A percentile compares a stretch with the other conserved stretches of the same genome.
These are phyloP conservation scores for Solidago caesia DNA, from an alignment of 129 eudicot genomes.

Conservation along the genomic window DNA sequence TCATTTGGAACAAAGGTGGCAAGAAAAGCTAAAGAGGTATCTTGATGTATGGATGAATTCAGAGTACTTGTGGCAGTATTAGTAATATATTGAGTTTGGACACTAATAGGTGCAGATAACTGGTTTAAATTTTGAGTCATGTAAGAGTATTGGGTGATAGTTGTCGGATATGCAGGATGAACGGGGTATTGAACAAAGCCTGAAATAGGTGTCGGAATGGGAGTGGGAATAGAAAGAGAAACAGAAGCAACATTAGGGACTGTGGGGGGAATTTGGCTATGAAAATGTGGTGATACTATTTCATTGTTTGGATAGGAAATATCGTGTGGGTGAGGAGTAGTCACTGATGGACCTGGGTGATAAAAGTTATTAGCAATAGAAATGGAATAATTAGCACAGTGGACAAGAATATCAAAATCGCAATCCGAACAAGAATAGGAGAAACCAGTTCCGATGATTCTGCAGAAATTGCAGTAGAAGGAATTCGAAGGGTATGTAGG, in stretches of 20 bases:
- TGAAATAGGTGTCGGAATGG: neutral
- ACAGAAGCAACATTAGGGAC: constrained; percentile 1
- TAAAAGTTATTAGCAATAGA: constrained; percentile 22
- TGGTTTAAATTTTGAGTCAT: neutral
- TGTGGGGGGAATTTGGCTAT: neutral
- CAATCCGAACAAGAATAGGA: constrained; percentile 42
- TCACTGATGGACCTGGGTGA: constrained; percentile 8
- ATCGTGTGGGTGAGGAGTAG: constrained; percentile 10
- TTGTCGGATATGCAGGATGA: neutral
- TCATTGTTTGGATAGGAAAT: neutral
- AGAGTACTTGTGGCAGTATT: constrained; percentile 1
- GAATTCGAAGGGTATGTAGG: constrained; percentile 45
- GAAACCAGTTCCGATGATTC: constrained; percentile 40
- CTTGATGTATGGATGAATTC: constrained; percentile 15
- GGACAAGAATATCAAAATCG: constrained; percentile 44
- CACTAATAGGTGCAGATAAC: neutral
- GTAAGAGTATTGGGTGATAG: neutral
- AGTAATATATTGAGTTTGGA: constrained; percentile 28
- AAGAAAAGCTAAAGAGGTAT: neutral
- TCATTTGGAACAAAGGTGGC: constrained; percentile 22
- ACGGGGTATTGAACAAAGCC: constrained; percentile 3
- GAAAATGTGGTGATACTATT: constrained; percentile 4
- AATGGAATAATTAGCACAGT: constrained; percentile 42
- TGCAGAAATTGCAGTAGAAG: constrained; percentile 44
- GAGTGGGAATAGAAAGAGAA: constrained; percentile 15